These are phyloP conservation scores for Metschnikowia lochheadii DNA, from an alignment of 805 yeast species.

Conservation along the genomic window DNA sequence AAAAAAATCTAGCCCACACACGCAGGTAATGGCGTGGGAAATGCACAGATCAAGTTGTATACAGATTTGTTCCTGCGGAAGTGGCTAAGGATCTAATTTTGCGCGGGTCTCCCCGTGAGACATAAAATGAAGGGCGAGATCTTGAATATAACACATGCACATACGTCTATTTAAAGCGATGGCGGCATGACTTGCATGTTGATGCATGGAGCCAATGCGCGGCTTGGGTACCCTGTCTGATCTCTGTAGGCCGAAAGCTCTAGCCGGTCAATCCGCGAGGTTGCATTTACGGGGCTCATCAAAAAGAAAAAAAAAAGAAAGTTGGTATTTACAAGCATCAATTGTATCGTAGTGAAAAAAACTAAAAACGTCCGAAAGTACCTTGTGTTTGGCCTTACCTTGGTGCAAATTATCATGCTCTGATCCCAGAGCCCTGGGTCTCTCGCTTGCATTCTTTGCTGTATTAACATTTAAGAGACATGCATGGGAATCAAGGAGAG, in stretches of 20 bases:
- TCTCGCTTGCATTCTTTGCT: background rate
- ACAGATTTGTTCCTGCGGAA: background rate
- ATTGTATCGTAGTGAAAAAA: background rate
- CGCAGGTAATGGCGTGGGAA: background rate
- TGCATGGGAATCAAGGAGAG: background rate
- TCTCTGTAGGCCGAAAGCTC: background rate
- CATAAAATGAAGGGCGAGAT: background rate
- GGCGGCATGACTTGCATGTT: background rate
- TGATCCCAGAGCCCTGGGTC: background rate
- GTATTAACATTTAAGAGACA: background rate
- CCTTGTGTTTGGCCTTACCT: no score
- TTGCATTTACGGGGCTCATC: background rate
- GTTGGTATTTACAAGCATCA: background rate
- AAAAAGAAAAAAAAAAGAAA: background rate
- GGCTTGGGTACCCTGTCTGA: background rate
- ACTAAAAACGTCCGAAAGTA: background rate
- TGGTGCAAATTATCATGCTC: background rate
- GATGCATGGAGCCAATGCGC: background rate
- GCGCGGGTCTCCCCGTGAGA: background rate
- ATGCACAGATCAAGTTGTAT: background rate
- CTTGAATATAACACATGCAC: constrained; percentile 1
- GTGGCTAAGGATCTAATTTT: constrained; percentile 2
- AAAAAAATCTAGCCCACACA: background rate
- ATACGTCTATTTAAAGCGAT: background rate
- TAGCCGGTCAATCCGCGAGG: background rate